A percentile compares a stretch with the other conserved stretches of the same genome.
Evolutionary conservation across 345 rosid species (phyloP).

Genomic region (Fremontodendron californicum): DNA sequence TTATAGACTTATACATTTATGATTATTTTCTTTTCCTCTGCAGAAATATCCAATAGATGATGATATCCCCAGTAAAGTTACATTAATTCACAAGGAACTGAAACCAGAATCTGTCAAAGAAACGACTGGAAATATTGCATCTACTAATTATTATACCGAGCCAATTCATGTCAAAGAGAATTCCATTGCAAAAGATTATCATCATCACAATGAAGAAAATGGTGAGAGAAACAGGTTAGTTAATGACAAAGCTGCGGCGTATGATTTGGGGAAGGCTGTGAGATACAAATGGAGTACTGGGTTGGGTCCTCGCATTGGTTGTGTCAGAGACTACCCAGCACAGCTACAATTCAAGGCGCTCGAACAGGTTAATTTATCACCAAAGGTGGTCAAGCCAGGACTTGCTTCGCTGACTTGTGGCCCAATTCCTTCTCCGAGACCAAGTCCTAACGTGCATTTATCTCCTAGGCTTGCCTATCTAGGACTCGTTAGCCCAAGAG

Average conservation of each 20-base stretch:
- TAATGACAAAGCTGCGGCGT: too few species aligned
- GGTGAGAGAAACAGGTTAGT: not conserved
- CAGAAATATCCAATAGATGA: constrained; percentile 32
- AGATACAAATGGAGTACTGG: constrained; percentile 39
- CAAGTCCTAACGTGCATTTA: constrained; percentile 38
- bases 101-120: not conserved
- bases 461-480: constrained; percentile 42
- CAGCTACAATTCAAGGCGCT: constrained; percentile 35
- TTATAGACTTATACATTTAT: too few species aligned
- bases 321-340: constrained; percentile 40
- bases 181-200: not conserved
- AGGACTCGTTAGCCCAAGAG: constrained; percentile 42
- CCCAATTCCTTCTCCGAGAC: constrained; percentile 57
- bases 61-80: constrained; percentile 20
- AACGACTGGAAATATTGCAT: not conserved
- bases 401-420: constrained; percentile 7
- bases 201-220: not conserved
- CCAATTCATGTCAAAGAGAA: not conserved
- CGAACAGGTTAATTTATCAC: constrained; percentile 42
- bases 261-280: not conserved
- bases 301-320: constrained; percentile 41
- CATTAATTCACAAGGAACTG: not conserved
- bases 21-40: too few species aligned
- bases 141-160: not conserved
- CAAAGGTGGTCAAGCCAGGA: constrained; percentile 4